Evolutionary conservation across 768 basidiomycete species (phyloP), one percentile per base, ranked within the genome.

Genomic region (Gymnopilus dilepis): DNA sequence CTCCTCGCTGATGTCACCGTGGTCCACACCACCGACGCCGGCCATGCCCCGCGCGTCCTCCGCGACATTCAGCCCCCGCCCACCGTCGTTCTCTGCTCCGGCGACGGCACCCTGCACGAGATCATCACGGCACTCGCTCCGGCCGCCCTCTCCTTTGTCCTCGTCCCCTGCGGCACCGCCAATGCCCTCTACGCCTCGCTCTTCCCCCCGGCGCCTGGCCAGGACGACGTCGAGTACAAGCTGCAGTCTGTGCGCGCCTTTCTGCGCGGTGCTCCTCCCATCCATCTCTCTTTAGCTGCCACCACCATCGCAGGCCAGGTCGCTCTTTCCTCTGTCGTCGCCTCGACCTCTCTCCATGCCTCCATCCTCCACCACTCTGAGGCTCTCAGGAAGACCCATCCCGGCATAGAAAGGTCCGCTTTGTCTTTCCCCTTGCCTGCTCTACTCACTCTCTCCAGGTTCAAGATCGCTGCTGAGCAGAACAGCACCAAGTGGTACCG

Each of bases 61-160:
- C 59, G 58, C 51, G 31, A 53, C 30, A 24, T 55, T 33, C 41
- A 56, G 4, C 76, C 56, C 26, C 72, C 73, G 28, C 60, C 84
- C 54, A 82, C 81, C 0, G 70, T 91, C 48, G 70, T 91, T 53
- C 78, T 95, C 24, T 85, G 83, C 15, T 94, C 95, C 4, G 96
- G 96, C 7, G 96, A 99, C 73, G 96, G 96, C 17, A 97, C 95
- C 0, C 78, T 95, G 38, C 93, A 97, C 72, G 95, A 99, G 67
- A 84, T 97, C 63, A 80, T 95, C 70, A 91, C 90, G 63, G 80
- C 80, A 11, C 70, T 93, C 33, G 73, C 78, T 37, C 69, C 70
- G 22, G 65, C 67, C 51, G 59, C 3, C 60, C 59, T 88, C 58
- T 69, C 68, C 33, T 77, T 89, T 62, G 86, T 78, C 17, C 82